Evolutionary conservation across 371 early-diverging fungal genomes (phyloP).

Genomic region (Blakeslea trispora): DNA sequence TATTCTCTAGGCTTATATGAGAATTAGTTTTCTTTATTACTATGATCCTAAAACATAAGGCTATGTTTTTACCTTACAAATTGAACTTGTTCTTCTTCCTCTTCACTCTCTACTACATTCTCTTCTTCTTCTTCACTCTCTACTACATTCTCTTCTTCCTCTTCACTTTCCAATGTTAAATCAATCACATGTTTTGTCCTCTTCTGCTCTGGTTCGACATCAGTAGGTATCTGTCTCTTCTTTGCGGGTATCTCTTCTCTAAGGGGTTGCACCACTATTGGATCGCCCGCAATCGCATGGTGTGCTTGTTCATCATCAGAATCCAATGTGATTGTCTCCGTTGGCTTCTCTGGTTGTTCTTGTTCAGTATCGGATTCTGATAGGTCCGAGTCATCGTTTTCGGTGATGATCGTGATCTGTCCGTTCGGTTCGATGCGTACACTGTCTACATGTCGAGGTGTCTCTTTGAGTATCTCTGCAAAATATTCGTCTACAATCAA

Average conservation of each 20-base stretch:
- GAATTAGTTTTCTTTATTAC: too few species aligned
- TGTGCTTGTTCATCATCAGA: not conserved
- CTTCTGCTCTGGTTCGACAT: not conserved
- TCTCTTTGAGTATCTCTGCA: slow-evolving; percentile 57
- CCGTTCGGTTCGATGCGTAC: slow-evolving; percentile 67
- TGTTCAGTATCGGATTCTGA: slow-evolving; percentile 20
- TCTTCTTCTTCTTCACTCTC: not conserved
- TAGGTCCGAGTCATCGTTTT: slow-evolving; percentile 19
- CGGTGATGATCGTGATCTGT: slow-evolving; percentile 48
- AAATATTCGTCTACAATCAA: slow-evolving; percentile 71
- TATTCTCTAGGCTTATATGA: too few species aligned
- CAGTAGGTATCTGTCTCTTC: not conserved
- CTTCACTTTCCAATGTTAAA: slow-evolving; percentile 65
- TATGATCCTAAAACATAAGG: too few species aligned
- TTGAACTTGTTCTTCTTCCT: not conserved
- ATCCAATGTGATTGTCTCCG: not conserved
- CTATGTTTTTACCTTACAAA: not conserved
- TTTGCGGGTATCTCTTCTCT: slow-evolving; percentile 10
- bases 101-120: too few species aligned
- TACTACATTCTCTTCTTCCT: slow-evolving; percentile 27
- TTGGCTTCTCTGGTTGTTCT: not conserved
- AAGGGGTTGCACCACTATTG: slow-evolving; percentile 3
- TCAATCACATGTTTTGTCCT: slow-evolving; percentile 62
- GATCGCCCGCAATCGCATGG: not conserved
- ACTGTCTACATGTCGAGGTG: slow-evolving; percentile 51